Evolutionary conservation across 2,329 filamentous ascomycete genomes (phyloP).

Genomic region (Alternaria sp.): DNA sequence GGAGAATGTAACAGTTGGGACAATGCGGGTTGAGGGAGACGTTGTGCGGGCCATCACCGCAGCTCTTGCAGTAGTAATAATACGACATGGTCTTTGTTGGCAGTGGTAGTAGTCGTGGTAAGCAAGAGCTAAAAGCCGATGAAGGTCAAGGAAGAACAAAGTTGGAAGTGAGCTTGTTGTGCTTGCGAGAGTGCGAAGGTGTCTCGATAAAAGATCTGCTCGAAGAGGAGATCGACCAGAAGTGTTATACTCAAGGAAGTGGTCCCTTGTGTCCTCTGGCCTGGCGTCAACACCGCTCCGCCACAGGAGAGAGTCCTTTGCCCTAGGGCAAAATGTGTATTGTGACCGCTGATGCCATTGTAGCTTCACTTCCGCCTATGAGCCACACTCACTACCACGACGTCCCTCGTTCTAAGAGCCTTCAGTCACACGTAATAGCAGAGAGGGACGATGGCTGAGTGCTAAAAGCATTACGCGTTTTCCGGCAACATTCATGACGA

Average conservation of each 20-base stretch:
- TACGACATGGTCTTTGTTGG: background rate
- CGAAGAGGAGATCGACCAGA: background rate
- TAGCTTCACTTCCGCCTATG: background rate
- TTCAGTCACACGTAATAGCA: background rate
- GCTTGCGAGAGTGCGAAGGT: background rate
- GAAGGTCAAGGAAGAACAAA: background rate
- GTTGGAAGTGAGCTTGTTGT: background rate
- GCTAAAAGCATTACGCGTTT: background rate
- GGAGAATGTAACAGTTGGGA: background rate
- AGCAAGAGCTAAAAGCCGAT: background rate
- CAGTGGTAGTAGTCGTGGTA: background rate
- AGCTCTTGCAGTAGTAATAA: slow-evolving; percentile 6
- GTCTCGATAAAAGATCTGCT: background rate
- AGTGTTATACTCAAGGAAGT: background rate
- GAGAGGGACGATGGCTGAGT: background rate
- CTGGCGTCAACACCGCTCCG: background rate
- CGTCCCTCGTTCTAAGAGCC: background rate
- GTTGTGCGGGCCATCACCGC: slow-evolving; percentile 9
- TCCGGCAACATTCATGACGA: background rate
- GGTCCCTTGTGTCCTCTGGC: background rate
- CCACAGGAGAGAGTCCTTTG: background rate
- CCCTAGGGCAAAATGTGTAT: background rate
- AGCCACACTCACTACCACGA: background rate
- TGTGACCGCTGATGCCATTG: background rate
- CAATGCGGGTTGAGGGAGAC: background rate